These are phyloP conservation scores for Wickerhamomyces hampshirensis DNA, from an alignment of 805 yeast genomes.

Conservation along the genomic window DNA sequence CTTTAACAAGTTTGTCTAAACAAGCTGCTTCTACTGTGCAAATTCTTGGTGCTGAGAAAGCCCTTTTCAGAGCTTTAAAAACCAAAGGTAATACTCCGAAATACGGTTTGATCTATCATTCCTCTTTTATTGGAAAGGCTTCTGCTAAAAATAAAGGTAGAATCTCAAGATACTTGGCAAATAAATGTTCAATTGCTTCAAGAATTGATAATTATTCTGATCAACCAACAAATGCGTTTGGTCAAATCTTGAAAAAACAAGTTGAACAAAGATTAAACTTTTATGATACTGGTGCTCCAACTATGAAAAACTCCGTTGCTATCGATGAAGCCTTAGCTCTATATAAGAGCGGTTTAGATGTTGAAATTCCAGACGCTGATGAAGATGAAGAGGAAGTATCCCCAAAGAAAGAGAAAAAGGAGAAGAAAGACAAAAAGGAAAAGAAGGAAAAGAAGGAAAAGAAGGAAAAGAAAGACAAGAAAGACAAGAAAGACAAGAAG, in stretches of 20 bases:
- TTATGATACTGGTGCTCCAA: constrained; percentile 94
- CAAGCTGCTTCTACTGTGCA: constrained; percentile 99
- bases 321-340: constrained; percentile 85
- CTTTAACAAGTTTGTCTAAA: constrained; percentile 91
- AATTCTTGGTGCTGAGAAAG: constrained; percentile 98
- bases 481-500: constrained; percentile 28
- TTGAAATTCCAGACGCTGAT: constrained; percentile 32
- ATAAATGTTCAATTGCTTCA: constrained; percentile 98
- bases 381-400: constrained; percentile 33
- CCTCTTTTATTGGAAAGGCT: constrained; percentile 96
- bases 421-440: constrained; percentile 41
- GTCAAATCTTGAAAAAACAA: constrained; percentile 87
- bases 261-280: constrained; percentile 96
- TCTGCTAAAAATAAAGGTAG: constrained; percentile 97
- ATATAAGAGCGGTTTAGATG: constrained; percentile 42
- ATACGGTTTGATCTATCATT: constrained; percentile 95
- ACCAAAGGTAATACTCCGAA: constrained; percentile 99
- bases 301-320: constrained; percentile 94
- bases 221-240: constrained; percentile 86
- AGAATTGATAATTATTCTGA: constrained; percentile 98
- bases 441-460: constrained; percentile 46
- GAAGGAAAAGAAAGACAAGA: constrained; percentile 46
- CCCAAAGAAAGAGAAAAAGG: constrained; percentile 30
- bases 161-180: constrained; percentile 96
- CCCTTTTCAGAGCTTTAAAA: constrained; percentile 95